These are phyloP conservation scores for Microstegium vimineum DNA, from an alignment of 176 grass and related monocot species.

Conservation along the genomic window DNA sequence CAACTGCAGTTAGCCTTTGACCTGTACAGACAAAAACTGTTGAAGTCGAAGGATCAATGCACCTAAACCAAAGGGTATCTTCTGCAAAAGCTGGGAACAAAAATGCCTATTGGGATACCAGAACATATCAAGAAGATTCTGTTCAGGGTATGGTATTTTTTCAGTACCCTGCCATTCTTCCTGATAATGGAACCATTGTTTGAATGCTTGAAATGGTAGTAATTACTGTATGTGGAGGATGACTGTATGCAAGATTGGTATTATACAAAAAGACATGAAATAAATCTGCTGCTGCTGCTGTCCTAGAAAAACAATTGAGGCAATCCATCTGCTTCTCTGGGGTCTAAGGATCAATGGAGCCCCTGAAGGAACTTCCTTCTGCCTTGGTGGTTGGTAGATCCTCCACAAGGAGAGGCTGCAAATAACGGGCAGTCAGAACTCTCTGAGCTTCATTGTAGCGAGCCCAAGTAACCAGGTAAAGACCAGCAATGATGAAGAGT, in stretches of 20 bases:
- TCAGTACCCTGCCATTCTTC: background rate
- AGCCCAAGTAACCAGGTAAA: conserved; percentile 89
- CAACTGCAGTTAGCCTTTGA: background rate
- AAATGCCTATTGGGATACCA: background rate
- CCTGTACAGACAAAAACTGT: conserved; percentile 9
- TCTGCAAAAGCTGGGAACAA: background rate
- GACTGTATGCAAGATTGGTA: background rate
- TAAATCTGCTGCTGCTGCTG: background rate
- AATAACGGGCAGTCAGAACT: conserved; percentile 11
- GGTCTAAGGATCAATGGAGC: conserved; percentile 44
- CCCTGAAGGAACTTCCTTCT: conserved; percentile 37
- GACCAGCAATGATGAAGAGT: conserved; percentile 69
- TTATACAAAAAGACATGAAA: background rate
- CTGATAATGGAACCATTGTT: background rate
- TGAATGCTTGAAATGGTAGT: background rate
- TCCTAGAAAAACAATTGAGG: background rate
- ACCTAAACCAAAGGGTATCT: background rate
- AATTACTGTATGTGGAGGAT: background rate
- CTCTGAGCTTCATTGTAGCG: conserved; percentile 54
- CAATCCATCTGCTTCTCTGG: background rate
- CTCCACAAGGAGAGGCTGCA: conserved; percentile 48
- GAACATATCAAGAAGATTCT: background rate
- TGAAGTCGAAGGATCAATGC: background rate
- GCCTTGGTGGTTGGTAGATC: conserved; percentile 30
- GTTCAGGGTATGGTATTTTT: background rate